Percentiles rank a stretch among this genome's conserved stretches.
Evolutionary conservation across 495 filamentous ascomycete species (phyloP).

Genomic region (Immersiella caudata): DNA sequence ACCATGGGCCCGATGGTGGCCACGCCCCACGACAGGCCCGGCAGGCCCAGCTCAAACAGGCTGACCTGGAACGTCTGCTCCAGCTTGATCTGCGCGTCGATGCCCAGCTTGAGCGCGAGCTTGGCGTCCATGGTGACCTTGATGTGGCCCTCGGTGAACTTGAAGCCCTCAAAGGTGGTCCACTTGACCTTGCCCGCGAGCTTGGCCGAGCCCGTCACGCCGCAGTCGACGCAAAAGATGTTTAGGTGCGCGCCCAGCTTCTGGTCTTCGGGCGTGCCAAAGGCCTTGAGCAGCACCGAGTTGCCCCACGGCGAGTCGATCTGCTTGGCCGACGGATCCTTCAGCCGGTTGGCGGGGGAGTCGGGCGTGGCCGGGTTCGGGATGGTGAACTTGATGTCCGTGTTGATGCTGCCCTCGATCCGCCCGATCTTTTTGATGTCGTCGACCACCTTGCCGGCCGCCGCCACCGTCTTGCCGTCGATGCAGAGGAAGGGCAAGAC

Average conservation of each 20-base stretch:
- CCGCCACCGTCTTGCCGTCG: background rate
- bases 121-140: conserved; percentile 12
- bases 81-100: conserved; percentile 21
- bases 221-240: conserved; percentile 28
- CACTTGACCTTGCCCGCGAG: conserved; percentile 20
- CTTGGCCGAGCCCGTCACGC: conserved; percentile 16
- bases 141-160: conserved; percentile 21
- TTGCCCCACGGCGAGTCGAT: conserved; percentile 24
- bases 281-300: conserved; percentile 24
- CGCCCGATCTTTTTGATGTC: conserved; percentile 13
- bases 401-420: conserved; percentile 16
- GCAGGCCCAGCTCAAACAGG: conserved; percentile 19
- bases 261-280: conserved; percentile 14
- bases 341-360: background rate
- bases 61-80: conserved; percentile 7
- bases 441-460: background rate
- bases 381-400: conserved; percentile 1
- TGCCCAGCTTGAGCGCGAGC: conserved; percentile 20
- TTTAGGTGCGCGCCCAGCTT: conserved; percentile 15
- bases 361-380: background rate
- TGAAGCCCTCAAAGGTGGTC: conserved; percentile 12
- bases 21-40: conserved; percentile 18
- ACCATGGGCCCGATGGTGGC: conserved; percentile 22
- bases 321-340: conserved; percentile 13
- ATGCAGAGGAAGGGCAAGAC: conserved; percentile 3